A percentile compares a stretch with the other conserved stretches of the same genome.
Conservation (phyloP, 306 rosid genomes). For the Clitoria ternatea region DNA sequence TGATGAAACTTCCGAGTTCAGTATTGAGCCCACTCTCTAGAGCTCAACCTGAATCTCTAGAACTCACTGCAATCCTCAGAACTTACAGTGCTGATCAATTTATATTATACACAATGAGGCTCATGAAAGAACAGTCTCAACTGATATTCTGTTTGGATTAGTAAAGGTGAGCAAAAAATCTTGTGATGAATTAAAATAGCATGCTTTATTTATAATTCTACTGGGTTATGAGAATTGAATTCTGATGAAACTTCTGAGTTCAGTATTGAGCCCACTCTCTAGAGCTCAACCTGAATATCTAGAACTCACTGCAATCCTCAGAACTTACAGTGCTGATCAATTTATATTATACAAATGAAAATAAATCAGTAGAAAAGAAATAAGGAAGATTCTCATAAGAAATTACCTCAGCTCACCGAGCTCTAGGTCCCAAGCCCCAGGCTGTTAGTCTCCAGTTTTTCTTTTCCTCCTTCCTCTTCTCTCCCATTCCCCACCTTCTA, state of each 20-base stretch:
- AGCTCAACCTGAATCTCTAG: too few species aligned
- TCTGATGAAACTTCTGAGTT: too few species aligned
- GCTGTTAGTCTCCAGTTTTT: background rate
- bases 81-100: too few species aligned
- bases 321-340: too few species aligned
- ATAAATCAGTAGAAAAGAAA: background rate
- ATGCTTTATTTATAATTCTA: slow-evolving; percentile 2
- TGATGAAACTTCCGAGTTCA: too few species aligned
- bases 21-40: too few species aligned
- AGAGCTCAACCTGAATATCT: too few species aligned
- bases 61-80: too few species aligned
- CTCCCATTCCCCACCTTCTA: too few species aligned
- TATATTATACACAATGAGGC: too few species aligned
- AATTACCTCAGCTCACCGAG: background rate
- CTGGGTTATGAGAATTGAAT: slow-evolving; percentile 5
- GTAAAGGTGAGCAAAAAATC: slow-evolving; percentile 67
- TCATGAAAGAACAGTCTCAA: slow-evolving; percentile 97
- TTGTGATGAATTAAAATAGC: background rate
- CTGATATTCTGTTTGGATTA: slow-evolving; percentile 90
- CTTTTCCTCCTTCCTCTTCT: background rate
- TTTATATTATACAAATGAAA: background rate
- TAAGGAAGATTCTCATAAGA: background rate
- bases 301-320: too few species aligned
- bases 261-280: too few species aligned
- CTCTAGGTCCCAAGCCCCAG: background rate